A percentile compares a stretch with the other conserved stretches of the same genome.
Conservation (phyloP, 306 rosid species). For the Glycine tomentella region DNA sequence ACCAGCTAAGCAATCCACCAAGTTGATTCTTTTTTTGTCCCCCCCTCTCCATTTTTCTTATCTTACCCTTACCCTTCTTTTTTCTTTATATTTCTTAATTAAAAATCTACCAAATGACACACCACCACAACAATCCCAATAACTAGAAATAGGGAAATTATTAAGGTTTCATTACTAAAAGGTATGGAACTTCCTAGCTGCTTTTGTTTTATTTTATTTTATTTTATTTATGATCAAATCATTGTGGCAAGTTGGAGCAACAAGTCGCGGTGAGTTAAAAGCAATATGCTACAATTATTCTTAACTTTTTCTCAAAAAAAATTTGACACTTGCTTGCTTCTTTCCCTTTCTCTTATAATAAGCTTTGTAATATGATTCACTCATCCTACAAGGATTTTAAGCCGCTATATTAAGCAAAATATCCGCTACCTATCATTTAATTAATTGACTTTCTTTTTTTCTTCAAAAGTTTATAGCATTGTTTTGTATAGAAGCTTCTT, state of each 20-base stretch:
- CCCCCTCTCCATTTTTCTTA: no score
- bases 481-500: slow-evolving; percentile 50
- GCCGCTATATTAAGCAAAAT: slow-evolving; percentile 43
- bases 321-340: slow-evolving; percentile 43
- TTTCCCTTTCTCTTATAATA: slow-evolving; percentile 24
- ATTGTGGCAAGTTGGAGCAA: slow-evolving; percentile 45
- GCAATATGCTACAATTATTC: slow-evolving; percentile 40
- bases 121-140: slow-evolving; percentile 35
- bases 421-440: neutral
- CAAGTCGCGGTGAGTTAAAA: slow-evolving; percentile 7
- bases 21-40: no score
- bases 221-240: slow-evolving; percentile 13
- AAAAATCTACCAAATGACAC: slow-evolving; percentile 33
- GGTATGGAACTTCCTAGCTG: neutral
- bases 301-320: slow-evolving; percentile 29
- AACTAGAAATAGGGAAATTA: slow-evolving; percentile 3
- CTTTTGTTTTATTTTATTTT: neutral
- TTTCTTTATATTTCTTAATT: neutral
- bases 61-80: neutral
- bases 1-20: no score
- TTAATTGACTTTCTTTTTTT: neutral
- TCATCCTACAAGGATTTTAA: slow-evolving; percentile 42
- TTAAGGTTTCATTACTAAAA: neutral
- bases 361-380: slow-evolving; percentile 46
- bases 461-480: neutral